These are phyloP conservation scores for Mycogone perniciosa DNA, from an alignment of 2,329 filamentous ascomycete genomes.

Conservation along the genomic window DNA sequence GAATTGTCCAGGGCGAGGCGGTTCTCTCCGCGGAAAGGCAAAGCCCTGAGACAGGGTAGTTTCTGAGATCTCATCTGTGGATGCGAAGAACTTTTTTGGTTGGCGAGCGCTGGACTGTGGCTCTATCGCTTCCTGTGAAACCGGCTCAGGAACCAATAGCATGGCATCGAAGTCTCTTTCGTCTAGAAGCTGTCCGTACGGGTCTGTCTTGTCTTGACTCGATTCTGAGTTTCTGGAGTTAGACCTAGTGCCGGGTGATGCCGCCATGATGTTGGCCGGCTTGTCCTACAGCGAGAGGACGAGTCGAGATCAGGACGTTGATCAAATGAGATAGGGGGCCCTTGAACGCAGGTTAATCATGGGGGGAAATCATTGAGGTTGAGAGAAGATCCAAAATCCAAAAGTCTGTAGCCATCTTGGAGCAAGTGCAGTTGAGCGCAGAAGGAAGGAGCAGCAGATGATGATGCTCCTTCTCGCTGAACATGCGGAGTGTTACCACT, in stretches of 20 bases:
- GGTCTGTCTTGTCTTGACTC: background rate
- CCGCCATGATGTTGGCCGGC: background rate
- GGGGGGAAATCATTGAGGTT: too few relatives aligned
- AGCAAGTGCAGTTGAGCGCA: too few relatives aligned
- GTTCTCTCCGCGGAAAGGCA: slow-evolving; percentile 12
- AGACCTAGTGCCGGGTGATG: background rate
- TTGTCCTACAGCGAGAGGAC: too few relatives aligned
- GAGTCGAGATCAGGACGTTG: too few relatives aligned
- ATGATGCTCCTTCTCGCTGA: too few relatives aligned
- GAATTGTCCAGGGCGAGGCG: slow-evolving; percentile 17
- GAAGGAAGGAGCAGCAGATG: too few relatives aligned
- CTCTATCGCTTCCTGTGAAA: background rate
- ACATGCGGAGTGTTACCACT: too few relatives aligned
- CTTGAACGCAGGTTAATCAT: too few relatives aligned
- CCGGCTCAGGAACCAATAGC: background rate
- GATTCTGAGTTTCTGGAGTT: background rate
- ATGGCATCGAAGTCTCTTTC: background rate
- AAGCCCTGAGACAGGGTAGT: slow-evolving; percentile 13
- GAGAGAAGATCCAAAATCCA: too few relatives aligned
- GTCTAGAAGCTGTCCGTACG: background rate
- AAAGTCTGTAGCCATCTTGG: too few relatives aligned
- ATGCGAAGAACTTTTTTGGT: background rate
- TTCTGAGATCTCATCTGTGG: slow-evolving; percentile 12
- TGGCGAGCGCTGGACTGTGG: background rate
- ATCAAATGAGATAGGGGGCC: too few relatives aligned